phyloP scores from a whole-genome alignment of 345 rosid genomes.

The Eucalyptus pauciflora region DNA sequence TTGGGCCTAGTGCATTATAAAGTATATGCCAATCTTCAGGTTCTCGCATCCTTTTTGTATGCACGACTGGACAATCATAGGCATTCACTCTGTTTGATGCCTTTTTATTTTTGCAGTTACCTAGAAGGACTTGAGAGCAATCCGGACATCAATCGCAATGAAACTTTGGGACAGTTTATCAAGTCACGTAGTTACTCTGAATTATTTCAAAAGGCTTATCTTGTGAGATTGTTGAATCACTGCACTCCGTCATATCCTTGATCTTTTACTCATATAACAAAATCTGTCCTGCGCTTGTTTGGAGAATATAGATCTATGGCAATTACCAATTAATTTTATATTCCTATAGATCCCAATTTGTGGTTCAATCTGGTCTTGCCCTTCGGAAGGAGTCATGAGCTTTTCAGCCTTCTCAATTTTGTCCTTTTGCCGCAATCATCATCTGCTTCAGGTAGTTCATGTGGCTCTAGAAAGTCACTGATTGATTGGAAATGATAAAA shows the following conservation, averaged over 20 bases:
- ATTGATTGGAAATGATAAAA: background rate
- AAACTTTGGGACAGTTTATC: constrained; percentile 66
- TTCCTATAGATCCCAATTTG: constrained; percentile 57
- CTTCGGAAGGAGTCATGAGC: constrained; percentile 56
- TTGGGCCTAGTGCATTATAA: background rate
- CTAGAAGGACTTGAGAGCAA: constrained; percentile 55
- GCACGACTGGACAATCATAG: background rate
- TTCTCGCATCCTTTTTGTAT: background rate
- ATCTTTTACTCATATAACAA: background rate
- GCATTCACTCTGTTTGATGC: background rate
- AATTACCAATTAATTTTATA: background rate
- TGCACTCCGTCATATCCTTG: background rate
- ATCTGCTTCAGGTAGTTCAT: constrained; percentile 62
- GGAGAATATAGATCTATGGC: background rate
- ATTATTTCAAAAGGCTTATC: constrained; percentile 72
- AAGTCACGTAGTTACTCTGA: constrained; percentile 60
- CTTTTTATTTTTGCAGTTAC: constrained; percentile 21
- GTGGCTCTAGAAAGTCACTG: background rate
- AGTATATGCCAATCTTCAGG: background rate
- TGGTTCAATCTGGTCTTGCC: constrained; percentile 85
- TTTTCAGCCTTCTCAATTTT: constrained; percentile 77
- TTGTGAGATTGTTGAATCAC: constrained; percentile 29
- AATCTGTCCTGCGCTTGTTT: background rate
- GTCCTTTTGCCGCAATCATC: constrained; percentile 78
- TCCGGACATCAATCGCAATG: constrained; percentile 41